Conservation (phyloP, 1,284 basidiomycete genomes). For the Boletus coffeatus region DNA sequence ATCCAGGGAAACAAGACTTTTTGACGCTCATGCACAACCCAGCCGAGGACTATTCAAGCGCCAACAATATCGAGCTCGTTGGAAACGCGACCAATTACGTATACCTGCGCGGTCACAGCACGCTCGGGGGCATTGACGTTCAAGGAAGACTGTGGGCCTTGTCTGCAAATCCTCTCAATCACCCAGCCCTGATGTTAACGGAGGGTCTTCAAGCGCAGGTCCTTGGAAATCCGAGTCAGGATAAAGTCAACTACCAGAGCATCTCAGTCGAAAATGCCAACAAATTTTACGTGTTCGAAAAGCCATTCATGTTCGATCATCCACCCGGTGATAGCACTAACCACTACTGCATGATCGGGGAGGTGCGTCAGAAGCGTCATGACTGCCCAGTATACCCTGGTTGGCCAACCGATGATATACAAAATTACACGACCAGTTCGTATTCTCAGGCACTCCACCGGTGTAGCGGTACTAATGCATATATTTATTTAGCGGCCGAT, state of each 20-base stretch:
- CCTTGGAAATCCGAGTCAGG: not conserved
- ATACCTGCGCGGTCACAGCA: no score
- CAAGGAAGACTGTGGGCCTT: constrained; percentile 1
- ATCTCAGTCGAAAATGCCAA: not conserved
- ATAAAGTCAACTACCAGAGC: constrained; percentile 1
- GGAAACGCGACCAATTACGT: not conserved
- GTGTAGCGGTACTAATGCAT: no score
- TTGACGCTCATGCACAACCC: constrained; percentile 5
- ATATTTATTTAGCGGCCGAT: constrained; percentile 4
- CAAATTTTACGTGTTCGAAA: constrained; percentile 10
- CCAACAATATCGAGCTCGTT: constrained; percentile 1
- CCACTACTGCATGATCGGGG: constrained; percentile 10
- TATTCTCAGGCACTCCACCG: not conserved
- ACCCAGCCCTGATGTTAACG: not conserved
- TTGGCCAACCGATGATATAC: constrained; percentile 9
- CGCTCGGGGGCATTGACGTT: no score
- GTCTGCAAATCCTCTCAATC: no score
- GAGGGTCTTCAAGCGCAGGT: not conserved
- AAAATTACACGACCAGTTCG: constrained; percentile 2
- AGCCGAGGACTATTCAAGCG: not conserved
- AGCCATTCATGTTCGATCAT: constrained; percentile 1
- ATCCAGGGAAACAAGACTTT: not conserved
- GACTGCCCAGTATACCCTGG: constrained; percentile 4
- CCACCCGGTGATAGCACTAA: not conserved
- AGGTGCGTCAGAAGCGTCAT: constrained; percentile 7